Evolutionary conservation across 495 filamentous ascomycete genomes (phyloP).

Genomic region (Podospora conica): DNA sequence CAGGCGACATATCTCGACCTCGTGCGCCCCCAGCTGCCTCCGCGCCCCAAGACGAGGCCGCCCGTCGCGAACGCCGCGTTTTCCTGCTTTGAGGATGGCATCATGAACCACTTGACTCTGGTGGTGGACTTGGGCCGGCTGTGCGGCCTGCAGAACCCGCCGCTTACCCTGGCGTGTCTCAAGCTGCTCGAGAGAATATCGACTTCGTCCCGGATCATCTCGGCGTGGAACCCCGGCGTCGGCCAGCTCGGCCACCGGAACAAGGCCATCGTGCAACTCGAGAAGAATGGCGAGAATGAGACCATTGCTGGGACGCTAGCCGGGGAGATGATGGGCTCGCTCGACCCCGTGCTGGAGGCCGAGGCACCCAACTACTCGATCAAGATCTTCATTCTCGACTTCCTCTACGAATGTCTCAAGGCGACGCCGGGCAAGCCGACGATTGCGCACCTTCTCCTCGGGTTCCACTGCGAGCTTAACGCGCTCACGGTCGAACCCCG

Average conservation of each 20-base stretch:
- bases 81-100: conserved; percentile 82
- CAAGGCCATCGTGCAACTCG: conserved; percentile 73
- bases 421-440: conserved; percentile 65
- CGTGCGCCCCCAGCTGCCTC: conserved; percentile 61
- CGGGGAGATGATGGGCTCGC: conserved; percentile 53
- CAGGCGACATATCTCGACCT: conserved; percentile 89
- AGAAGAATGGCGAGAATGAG: conserved; percentile 62
- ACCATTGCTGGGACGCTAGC: conserved; percentile 61
- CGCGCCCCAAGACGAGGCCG: conserved; percentile 22
- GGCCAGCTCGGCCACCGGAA: conserved; percentile 54
- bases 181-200: conserved; percentile 78
- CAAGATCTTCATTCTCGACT: conserved; percentile 71
- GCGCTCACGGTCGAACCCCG: conserved; percentile 56
- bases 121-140: conserved; percentile 76
- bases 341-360: conserved; percentile 58
- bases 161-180: conserved; percentile 70
- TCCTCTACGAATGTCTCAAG: conserved; percentile 70
- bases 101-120: conserved; percentile 70
- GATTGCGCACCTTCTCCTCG: conserved; percentile 84
- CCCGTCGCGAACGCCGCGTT: conserved; percentile 65
- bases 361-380: conserved; percentile 62
- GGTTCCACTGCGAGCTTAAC: conserved; percentile 67
- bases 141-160: conserved; percentile 69
- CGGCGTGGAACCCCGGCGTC: conserved; percentile 46
- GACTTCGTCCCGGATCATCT: conserved; percentile 66